A percentile compares a stretch with the other conserved stretches of the same genome.
phyloP scores from a whole-genome alignment of 305 asterid genomes.

The Salvia sclarea region DNA sequence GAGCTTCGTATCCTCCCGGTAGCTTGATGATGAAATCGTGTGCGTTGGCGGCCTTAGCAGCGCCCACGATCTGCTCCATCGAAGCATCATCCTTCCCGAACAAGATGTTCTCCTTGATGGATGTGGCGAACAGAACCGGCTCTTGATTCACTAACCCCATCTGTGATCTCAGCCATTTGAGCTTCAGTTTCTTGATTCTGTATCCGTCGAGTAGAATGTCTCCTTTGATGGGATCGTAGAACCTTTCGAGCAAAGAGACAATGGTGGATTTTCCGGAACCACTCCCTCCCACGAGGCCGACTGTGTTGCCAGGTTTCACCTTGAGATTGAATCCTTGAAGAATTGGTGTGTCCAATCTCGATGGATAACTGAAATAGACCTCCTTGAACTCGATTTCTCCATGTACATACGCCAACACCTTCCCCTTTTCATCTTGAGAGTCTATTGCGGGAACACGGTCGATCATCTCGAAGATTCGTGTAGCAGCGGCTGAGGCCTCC shows the following conservation, averaged over 20 bases:
- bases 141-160: conserved; percentile 81
- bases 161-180: conserved; percentile 78
- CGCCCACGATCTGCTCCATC: conserved; percentile 46
- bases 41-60: conserved; percentile 76
- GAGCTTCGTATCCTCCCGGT: conserved; percentile 67
- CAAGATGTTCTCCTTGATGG: conserved; percentile 65
- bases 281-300: conserved; percentile 82
- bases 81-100: conserved; percentile 82
- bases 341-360: conserved; percentile 51
- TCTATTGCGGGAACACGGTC: conserved; percentile 56
- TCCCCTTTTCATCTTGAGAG: conserved; percentile 47
- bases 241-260: conserved; percentile 64
- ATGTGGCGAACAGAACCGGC: conserved; percentile 73
- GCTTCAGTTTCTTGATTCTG: conserved; percentile 50
- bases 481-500: conserved; percentile 55
- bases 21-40: conserved; percentile 62
- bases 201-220: conserved; percentile 66
- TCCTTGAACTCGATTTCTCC: conserved; percentile 74
- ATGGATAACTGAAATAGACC: conserved; percentile 65
- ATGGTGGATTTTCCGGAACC: conserved; percentile 82
- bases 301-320: conserved; percentile 55
- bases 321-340: conserved; percentile 56
- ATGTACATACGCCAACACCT: conserved; percentile 38
- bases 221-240: conserved; percentile 69
- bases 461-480: conserved; percentile 53